Base-by-base conservation (phyloP, 2,329 filamentous ascomycete genomes). In the Aspergillus pseudotamarii region DNA sequence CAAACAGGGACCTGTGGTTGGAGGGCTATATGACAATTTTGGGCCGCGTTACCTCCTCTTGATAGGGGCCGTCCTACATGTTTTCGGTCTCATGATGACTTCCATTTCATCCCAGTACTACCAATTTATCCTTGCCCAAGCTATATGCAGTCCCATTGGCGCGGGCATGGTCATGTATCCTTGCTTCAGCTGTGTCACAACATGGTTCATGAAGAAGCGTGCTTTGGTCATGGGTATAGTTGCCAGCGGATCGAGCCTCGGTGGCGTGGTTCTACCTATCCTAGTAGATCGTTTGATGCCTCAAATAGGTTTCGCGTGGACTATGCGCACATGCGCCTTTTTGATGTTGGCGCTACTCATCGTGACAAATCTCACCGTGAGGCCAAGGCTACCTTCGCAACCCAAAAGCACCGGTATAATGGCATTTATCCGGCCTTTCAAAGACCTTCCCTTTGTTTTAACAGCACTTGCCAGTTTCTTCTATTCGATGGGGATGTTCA, bases 261-360 rank as follows among this genome's bases (percentile, higher is more conserved):
- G 85, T 11, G 85, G 85, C 2, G 83, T 89, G 30, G 80, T 88
- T 48, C 82, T 88, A 48, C 87, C 87, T 0, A 87, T 88, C 69
- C 86, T 89, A 82, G 78, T 88, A 11, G 76, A 81, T 3, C 81
- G 81, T 26, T 76, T 89, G 46, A 82, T 89, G 43, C 77, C 77
- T 0, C 51, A 76, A 45, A 75, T 86, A 61, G 83, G 86, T 62
- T 84, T 86, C 70, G 74, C 78, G 60, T 88, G 85, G 87, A 75
- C 84, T 1, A 84, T 88, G 78, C 80, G 85, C 10, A 82, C 81
- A 58, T 78, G 77, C 32, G 77, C 85, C 21, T 86, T 91, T 63
- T 78, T 90, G 56, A 86, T 91, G 66, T 82, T 91, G 65, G 83
- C 81, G 62, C 76, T 86, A 57, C 79, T 85, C 63, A 72, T 84